A percentile compares a stretch with the other conserved stretches of the same genome.
Conservation (phyloP, 495 filamentous ascomycete genomes). For the Xylaria venustula region DNA sequence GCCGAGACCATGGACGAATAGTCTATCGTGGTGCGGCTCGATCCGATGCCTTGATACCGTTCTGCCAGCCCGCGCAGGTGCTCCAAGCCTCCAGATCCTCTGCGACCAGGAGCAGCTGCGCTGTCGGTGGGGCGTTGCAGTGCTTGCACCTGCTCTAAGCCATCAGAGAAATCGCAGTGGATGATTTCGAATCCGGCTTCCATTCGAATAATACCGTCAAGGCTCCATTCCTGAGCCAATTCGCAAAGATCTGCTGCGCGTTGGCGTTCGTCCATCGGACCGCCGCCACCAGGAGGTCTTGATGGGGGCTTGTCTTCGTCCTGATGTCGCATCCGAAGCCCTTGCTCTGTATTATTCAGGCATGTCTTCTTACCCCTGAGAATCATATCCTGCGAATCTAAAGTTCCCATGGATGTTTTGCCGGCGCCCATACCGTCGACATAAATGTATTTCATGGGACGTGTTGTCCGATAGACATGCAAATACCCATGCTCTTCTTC, state of each 20-base stretch:
- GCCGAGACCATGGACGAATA: constrained; percentile 62
- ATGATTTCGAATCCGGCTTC: constrained; percentile 71
- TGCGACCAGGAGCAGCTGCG: neutral
- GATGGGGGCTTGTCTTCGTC: too few species aligned
- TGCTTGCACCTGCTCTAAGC: constrained; percentile 23
- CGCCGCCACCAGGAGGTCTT: neutral
- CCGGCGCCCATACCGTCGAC: constrained; percentile 62
- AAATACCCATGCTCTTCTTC: constrained; percentile 47
- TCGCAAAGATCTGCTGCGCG: constrained; percentile 53
- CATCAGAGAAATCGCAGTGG: constrained; percentile 55
- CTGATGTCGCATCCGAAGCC: too few species aligned
- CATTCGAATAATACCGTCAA: constrained; percentile 65
- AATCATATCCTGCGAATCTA: constrained; percentile 60
- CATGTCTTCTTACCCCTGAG: constrained; percentile 38
- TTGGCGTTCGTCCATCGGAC: constrained; percentile 31
- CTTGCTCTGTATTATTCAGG: too few species aligned
- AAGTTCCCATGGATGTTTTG: constrained; percentile 57
- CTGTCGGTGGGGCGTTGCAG: constrained; percentile 7
- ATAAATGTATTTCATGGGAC: constrained; percentile 56
- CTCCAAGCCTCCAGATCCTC: constrained; percentile 24
- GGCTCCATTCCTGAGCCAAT: constrained; percentile 48
- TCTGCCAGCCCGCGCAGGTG: constrained; percentile 44
- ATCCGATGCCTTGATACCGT: constrained; percentile 61
- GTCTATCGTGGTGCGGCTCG: constrained; percentile 52
- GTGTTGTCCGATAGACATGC: constrained; percentile 51